A percentile compares a stretch with the other conserved stretches of the same genome.
These are phyloP conservation scores for Urtica urens DNA, from an alignment of 306 rosid species.

Conservation along the genomic window DNA sequence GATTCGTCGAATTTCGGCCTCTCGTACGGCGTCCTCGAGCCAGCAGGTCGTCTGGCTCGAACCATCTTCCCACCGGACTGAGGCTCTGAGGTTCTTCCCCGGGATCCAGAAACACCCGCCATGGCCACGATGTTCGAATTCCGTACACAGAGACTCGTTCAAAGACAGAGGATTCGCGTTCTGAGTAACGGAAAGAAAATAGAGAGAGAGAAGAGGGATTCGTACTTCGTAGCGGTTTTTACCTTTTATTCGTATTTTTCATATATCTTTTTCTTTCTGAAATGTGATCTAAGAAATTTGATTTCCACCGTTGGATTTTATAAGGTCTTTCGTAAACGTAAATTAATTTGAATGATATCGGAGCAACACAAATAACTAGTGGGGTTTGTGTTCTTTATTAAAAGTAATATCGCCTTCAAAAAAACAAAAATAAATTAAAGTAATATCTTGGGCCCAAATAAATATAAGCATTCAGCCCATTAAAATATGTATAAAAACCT, in stretches of 20 bases:
- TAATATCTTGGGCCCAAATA: neutral
- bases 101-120: conserved; percentile 57
- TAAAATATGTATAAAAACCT: no score
- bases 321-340: neutral
- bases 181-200: neutral
- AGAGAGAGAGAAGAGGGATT: neutral
- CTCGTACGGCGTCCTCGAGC: conserved; percentile 53
- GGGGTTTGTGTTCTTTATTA: no score
- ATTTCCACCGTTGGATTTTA: neutral
- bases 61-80: conserved; percentile 76
- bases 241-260: neutral
- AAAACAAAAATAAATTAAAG: neutral
- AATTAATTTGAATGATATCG: no score
- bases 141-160: conserved; percentile 5
- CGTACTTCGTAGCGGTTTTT: conserved; percentile 1
- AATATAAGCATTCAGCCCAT: neutral
- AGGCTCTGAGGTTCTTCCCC: conserved; percentile 20
- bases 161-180: neutral
- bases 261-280: neutral
- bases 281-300: neutral
- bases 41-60: conserved; percentile 38
- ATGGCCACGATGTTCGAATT: conserved; percentile 10
- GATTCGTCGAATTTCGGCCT: conserved; percentile 35
- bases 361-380: no score
- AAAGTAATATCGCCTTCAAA: neutral